These are phyloP conservation scores for Boletus reticulatus DNA, from an alignment of 768 basidiomycete genomes.

Conservation along the genomic window DNA sequence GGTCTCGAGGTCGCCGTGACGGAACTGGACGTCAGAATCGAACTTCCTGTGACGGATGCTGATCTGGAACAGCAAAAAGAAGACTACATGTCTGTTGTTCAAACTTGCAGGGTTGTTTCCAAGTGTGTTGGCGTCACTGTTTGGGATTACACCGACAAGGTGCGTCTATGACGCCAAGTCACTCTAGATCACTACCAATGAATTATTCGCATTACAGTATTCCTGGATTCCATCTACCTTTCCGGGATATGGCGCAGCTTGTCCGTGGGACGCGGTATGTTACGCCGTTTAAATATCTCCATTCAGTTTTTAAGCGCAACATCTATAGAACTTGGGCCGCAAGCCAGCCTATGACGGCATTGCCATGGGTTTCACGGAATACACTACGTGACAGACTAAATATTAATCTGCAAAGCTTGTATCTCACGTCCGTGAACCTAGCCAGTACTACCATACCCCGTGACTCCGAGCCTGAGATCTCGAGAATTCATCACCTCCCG, in stretches of 20 bases:
- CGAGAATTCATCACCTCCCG: too few relatives aligned
- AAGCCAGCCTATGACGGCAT: slow-evolving; percentile 19
- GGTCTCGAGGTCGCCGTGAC: slow-evolving; percentile 70
- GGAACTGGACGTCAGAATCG: slow-evolving; percentile 65
- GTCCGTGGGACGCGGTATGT: slow-evolving; percentile 17
- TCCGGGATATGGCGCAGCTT: slow-evolving; percentile 11
- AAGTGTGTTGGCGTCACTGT: slow-evolving; percentile 38
- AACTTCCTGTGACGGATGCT: slow-evolving; percentile 44
- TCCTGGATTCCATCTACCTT: slow-evolving; percentile 15
- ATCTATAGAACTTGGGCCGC: slow-evolving; percentile 9
- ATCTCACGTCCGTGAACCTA: too few relatives aligned
- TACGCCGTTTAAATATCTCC: not conserved
- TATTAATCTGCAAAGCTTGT: too few relatives aligned
- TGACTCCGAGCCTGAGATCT: too few relatives aligned
- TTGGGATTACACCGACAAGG: slow-evolving; percentile 43
- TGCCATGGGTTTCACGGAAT: slow-evolving; percentile 4
- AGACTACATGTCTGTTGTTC: slow-evolving; percentile 57
- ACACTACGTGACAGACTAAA: not conserved
- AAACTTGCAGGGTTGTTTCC: slow-evolving; percentile 46
- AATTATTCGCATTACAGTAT: slow-evolving; percentile 3
- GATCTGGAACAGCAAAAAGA: slow-evolving; percentile 50
- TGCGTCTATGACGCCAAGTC: slow-evolving; percentile 3
- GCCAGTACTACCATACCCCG: too few relatives aligned
- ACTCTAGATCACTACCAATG: slow-evolving; percentile 8
- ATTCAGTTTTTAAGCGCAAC: not conserved